Conservation (phyloP, 768 basidiomycete species). For the Sporobolomyces roseus region DNA sequence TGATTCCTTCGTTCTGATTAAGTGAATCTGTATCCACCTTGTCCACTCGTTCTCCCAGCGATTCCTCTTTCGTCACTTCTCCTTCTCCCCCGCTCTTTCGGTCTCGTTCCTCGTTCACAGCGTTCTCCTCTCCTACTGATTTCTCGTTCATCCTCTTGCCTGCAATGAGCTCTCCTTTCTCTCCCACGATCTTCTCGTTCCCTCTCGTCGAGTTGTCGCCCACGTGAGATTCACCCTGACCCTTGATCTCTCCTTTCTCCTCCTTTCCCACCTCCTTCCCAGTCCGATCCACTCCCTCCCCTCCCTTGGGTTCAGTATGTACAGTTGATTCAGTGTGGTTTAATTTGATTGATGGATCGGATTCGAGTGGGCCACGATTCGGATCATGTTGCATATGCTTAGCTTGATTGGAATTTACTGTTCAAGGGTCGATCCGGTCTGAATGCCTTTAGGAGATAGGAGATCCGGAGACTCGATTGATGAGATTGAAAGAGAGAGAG, state of each 20-base stretch:
- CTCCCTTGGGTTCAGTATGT: background rate
- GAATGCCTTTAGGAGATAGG: background rate
- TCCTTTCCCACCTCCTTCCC: background rate
- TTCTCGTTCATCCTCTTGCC: too few relatives aligned
- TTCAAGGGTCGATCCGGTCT: too few relatives aligned
- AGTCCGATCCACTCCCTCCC: background rate
- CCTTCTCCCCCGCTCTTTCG: conserved; percentile 1
- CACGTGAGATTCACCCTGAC: background rate
- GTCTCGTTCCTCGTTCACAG: background rate
- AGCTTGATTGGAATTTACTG: too few relatives aligned
- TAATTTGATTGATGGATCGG: background rate
- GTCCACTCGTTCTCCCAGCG: too few relatives aligned
- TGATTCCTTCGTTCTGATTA: too few relatives aligned
- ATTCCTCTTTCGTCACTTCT: too few relatives aligned
- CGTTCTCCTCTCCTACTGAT: background rate
- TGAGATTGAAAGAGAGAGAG: background rate
- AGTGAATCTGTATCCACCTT: too few relatives aligned
- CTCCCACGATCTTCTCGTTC: background rate
- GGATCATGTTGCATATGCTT: conserved; percentile 9
- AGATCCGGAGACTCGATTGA: background rate
- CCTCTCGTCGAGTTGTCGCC: background rate
- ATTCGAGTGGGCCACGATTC: conserved; percentile 2
- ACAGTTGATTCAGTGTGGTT: background rate
- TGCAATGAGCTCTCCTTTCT: too few relatives aligned
- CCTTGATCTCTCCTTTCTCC: background rate